Base-by-base conservation (phyloP, 768 basidiomycete species). In the Lanmaoa pseudosensibilis region DNA sequence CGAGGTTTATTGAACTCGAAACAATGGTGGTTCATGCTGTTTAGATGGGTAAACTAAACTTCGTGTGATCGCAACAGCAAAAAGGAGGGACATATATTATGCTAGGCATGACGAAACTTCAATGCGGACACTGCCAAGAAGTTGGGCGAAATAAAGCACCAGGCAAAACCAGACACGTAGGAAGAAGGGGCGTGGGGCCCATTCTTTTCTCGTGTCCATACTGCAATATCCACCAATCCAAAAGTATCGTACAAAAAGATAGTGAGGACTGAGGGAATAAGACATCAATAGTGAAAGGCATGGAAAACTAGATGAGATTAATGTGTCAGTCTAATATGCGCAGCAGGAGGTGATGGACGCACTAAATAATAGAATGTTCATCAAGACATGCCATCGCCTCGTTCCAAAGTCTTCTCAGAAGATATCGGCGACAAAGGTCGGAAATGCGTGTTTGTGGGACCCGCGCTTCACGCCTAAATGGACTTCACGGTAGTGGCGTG, bases 401-500 rank as follows among this genome's bases (percentile, higher is more conserved):
- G 6, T 54, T 45, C 13, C n/a, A 36, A 15, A 12, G 33, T n/a
- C 23, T 4, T 8, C 33, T 40, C 37, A 10, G 25, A 50, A 4
- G 8, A 15, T 19, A 30, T 18, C 18, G 10, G n/a, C 3, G 25
- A 9, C 25, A 18, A 39, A 8, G 30, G 0, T 13, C n/a, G 36
- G 21, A 41, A 12, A 21, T 25, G 13, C 18, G 7, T 7, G 3
- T 9, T 15, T 23, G 33, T 7, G 23, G n/a, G 44, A 19, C 23
- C 11, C 50, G 52, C 65, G 65, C 27, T 46, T 62, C 46, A 41
- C 48, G 11, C 57, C 41, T 9, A 65, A 11, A 3, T 66, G 65
- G 0, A 62, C 60, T 11, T 66, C 65, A 0, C 63, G 56, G 3
- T n/a, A 11, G 12, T 68, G 66, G 0, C 66, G 49, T 11, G 21